Evolutionary conservation across 257 asterid species (phyloP), one percentile per base, ranked within the genome.

Genomic region (Nicotiana undulata): DNA sequence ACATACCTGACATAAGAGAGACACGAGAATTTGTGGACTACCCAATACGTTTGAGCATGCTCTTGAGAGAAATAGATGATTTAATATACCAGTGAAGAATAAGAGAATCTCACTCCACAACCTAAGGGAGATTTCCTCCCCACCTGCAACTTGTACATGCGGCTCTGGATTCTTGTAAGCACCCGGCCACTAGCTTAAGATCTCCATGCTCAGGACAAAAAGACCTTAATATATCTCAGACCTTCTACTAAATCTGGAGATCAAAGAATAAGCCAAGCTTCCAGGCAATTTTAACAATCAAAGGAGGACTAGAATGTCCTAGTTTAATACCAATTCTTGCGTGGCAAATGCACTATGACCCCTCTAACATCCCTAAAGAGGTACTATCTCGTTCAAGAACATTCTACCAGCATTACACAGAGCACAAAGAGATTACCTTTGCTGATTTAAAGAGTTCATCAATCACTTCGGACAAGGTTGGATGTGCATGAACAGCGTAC

Each of bases 401-500:
- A 34, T 34, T 34, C 44, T 72, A 15, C 16, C 60, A n/a, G 16
- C 22, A 15, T 31, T n/a, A 60, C 9, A 80, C 70, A 81, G 51
- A 22, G 52, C 56, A 37, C 37, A 10, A 6, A 64, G 79, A 56
- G 26, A 81, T 86, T 89, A 92, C 97, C 97, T 92, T 92, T 13
- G 97, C 97, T 81, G 97, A 87, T 89, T 94, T 92, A 84, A 90
- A 94, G 85, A 94, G 97, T 80, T 94, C 98, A 60, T 94, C 98
- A 49, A 94, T 89, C 77, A 94, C 98, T 87, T 94, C 98, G 55
- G 98, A 94, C 89, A 94, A 88, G 81, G 98, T 94, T 77, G 98
- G 98, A 88, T 94, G 98, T n/a, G 98, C 98, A 64, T 94, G 98
- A 84, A 94, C 97, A n/a, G 98, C 97, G 68, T 85, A 85, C 83